Percentiles rank a stretch among this genome's conserved stretches.
Conservation (phyloP, 495 filamentous ascomycete species). For the Talaromyces adpressus region DNA sequence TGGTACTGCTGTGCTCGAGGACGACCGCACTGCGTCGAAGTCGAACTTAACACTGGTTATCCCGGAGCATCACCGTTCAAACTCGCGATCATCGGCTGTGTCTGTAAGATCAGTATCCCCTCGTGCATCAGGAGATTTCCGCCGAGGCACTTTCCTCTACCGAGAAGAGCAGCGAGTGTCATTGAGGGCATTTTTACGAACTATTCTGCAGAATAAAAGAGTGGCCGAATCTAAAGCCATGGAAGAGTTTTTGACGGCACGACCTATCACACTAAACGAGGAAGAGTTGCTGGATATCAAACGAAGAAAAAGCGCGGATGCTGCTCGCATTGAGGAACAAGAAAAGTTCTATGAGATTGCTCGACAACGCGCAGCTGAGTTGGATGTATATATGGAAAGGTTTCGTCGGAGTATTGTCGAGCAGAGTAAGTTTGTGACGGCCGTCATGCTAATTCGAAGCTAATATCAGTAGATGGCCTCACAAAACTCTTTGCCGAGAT, state of each 20-base stretch:
- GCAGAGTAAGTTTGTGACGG: constrained; percentile 51
- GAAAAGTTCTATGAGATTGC: constrained; percentile 93
- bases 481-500: constrained; percentile 93
- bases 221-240: constrained; percentile 76
- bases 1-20: constrained; percentile 27
- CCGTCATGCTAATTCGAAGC: not conserved
- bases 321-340: constrained; percentile 84
- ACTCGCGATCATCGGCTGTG: constrained; percentile 31
- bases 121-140: constrained; percentile 40
- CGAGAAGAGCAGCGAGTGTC: constrained; percentile 90
- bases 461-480: constrained; percentile 58
- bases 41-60: constrained; percentile 16
- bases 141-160: constrained; percentile 54
- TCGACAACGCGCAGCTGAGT: constrained; percentile 75
- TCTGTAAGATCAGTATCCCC: constrained; percentile 32
- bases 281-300: constrained; percentile 78
- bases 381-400: constrained; percentile 96
- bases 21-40: constrained; percentile 21
- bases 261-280: constrained; percentile 64
- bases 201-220: constrained; percentile 73
- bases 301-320: constrained; percentile 74
- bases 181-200: constrained; percentile 80
- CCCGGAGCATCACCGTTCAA: constrained; percentile 24
- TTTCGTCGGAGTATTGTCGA: constrained; percentile 71
- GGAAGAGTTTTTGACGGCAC: constrained; percentile 65